Base-by-base conservation (phyloP, 768 basidiomycete species). In the Phylloporus rhodoxanthus region DNA sequence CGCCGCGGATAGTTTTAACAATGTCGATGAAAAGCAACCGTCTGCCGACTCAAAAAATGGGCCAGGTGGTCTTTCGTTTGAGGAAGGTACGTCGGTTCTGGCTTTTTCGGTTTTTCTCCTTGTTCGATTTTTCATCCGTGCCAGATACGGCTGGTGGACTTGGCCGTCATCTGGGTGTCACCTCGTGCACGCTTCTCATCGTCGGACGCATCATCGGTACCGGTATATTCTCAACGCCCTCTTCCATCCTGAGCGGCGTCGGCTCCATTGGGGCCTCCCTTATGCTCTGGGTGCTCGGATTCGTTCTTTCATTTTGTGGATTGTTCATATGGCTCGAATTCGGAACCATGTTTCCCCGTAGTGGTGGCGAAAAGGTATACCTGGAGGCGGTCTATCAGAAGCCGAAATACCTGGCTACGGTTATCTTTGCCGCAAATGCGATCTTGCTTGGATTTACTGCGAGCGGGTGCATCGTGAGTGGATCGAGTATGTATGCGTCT, bases 161-260 rank as follows among this genome's bases (percentile, higher is more conserved):
- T 64, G 78, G 80, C 3, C 72, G 80, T 34, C 78, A 81, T 57
- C 66, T 80, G 0, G 79, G 80, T 9, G 72, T 81, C 2, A 75
- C 76, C 50, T 77, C 73, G 38, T 81, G 79, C 52, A 81, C 79
- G 0, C 71, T 81, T 55, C 67, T 80, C 17, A 80, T 79, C 30
- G 73, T 80, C 23, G 80, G 80, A 0, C 71, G 73, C 21, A 79
- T 82, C 50, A 80, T 81, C 54, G 80, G 81, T 0, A 82, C 80
- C 0, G 81, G 80, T n/a, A 82, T 83, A 51, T 82, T 82, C 65
- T 79, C 79, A 1, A 81, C 80, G 0, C 81, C 81, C 0, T 80
- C 79, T 0, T 77, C 76, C 1, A 82, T 83, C 56, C 71, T 83
- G 26, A 69, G 63, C 0, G 76, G 78, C 0, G 81, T 82, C 0